phyloP scores from a whole-genome alignment of 2,329 filamentous ascomycete genomes.

The Pseudogymnoascus sp. region DNA sequence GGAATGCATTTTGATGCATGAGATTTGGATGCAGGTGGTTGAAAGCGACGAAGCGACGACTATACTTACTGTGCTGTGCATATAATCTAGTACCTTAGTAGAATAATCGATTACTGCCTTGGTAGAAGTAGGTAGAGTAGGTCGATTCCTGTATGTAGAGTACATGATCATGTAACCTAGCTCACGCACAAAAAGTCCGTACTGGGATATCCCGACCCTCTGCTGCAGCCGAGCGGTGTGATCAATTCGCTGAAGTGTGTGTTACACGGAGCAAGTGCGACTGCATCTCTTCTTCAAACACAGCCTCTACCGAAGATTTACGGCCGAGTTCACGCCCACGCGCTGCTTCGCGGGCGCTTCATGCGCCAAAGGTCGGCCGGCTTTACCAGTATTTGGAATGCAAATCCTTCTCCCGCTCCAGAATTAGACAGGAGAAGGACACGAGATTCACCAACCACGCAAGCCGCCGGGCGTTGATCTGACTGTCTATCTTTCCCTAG shows the following conservation, averaged over 20 bases:
- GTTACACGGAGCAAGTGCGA: no score
- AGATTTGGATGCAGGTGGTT: background rate
- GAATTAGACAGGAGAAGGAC: background rate
- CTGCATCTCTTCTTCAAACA: background rate
- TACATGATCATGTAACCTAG: background rate
- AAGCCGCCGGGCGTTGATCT: background rate
- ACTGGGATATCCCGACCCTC: background rate
- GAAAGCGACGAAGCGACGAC: background rate
- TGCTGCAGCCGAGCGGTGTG: background rate
- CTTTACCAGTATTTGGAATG: background rate
- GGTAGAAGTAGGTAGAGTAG: background rate
- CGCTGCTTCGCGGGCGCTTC: background rate
- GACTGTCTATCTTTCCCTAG: background rate
- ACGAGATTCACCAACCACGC: background rate
- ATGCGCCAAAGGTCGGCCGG: background rate
- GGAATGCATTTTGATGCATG: background rate
- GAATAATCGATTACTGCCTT: background rate
- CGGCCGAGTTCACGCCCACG: background rate
- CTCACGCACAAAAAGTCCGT: background rate
- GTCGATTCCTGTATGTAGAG: background rate
- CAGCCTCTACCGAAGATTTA: background rate
- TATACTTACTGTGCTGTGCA: background rate
- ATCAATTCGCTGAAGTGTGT: background rate
- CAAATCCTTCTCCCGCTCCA: background rate
- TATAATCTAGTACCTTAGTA: background rate